phyloP scores from a whole-genome alignment of 1,284 basidiomycete genomes.

The Ganoderma lucidum region DNA sequence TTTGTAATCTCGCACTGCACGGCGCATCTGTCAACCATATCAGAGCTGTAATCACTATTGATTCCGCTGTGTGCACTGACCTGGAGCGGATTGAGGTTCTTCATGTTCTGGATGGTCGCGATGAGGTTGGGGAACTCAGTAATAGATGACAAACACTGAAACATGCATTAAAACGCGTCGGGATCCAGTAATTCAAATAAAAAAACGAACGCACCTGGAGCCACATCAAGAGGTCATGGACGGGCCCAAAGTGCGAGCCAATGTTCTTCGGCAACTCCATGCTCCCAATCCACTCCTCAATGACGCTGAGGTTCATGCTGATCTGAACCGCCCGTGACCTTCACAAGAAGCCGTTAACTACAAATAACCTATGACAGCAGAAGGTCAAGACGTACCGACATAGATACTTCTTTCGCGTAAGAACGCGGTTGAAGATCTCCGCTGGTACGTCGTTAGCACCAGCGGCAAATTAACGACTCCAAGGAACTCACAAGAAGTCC shows the following conservation, averaged over 20 bases:
- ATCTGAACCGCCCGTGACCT: slow-evolving; percentile 92
- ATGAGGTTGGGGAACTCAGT: slow-evolving; percentile 89
- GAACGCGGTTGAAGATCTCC: slow-evolving; percentile 94
- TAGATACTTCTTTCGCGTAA: slow-evolving; percentile 92
- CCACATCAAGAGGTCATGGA: slow-evolving; percentile 89
- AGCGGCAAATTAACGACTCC: slow-evolving; percentile 40
- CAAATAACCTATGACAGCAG: slow-evolving; percentile 6
- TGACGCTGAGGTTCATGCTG: slow-evolving; percentile 82
- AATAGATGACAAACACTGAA: slow-evolving; percentile 87
- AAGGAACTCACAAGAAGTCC: slow-evolving; percentile 76
- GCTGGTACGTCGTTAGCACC: slow-evolving; percentile 50
- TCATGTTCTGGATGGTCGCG: slow-evolving; percentile 89
- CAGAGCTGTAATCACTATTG: not conserved
- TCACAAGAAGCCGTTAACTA: slow-evolving; percentile 1
- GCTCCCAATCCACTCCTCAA: slow-evolving; percentile 93
- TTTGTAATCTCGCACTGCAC: slow-evolving; percentile 92
- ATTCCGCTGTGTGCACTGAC: slow-evolving; percentile 44
- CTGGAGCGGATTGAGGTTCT: slow-evolving; percentile 90
- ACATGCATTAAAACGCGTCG: slow-evolving; percentile 26
- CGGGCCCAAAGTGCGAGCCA: slow-evolving; percentile 83
- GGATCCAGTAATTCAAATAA: not conserved
- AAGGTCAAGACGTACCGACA: slow-evolving; percentile 69
- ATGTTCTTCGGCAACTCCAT: slow-evolving; percentile 86
- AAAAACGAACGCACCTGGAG: slow-evolving; percentile 67
- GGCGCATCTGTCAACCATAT: slow-evolving; percentile 71